Base-by-base conservation (phyloP, 1,284 basidiomycete genomes). In the Cutaneotrichosporon cutaneum region DNA sequence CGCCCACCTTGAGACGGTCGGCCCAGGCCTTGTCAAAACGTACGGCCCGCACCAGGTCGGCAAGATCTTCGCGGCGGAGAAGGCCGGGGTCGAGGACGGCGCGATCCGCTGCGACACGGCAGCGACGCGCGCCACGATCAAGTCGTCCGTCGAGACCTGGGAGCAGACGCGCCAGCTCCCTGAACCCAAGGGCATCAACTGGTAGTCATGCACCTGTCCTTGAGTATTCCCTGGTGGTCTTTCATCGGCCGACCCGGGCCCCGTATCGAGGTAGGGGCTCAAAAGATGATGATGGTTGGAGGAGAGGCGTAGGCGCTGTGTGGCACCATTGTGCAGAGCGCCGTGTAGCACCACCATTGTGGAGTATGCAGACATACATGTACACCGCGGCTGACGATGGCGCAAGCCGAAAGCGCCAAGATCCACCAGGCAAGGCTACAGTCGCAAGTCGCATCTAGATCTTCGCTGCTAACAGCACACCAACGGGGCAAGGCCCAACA, bases 1-100 rank as follows among this genome's bases (percentile, higher is more conserved):
- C 85, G 88, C 85, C 60, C 89, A 86, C 36, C 78, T 94, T 21
- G 89, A 93, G 60, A 87, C 90, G 21, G 82, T 86, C 56, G 90
- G 90, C 0, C 73, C 81, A 26, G 81, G 85, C 35, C 86, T 88
- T 9, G 79, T 82, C 59, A 74, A 81, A 27, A 78, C 88, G 6
- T 94, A 87, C 84, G 90, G 92, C 2, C 47, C 32, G 2, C 79
- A 80, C 48, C 93, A 95, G 77, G 89, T 90, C 82, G 78, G 85
- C 60, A 94, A 94, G 74, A 75, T 93, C 52, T 82, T 92, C 42
- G 83, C 80, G 32, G 79, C 88, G 2, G 77, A 93, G 67, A 82
- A 86, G 56, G 86, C 86, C 10, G 83, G 74, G 1, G 51, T 77
- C 24, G 63, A 69, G 50, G 67, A 57, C 14, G 71, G 66, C 32